Evolutionary conservation across 2,329 filamentous ascomycete genomes (phyloP), one percentile per base, ranked within the genome.

Genomic region (Capronia americana): DNA sequence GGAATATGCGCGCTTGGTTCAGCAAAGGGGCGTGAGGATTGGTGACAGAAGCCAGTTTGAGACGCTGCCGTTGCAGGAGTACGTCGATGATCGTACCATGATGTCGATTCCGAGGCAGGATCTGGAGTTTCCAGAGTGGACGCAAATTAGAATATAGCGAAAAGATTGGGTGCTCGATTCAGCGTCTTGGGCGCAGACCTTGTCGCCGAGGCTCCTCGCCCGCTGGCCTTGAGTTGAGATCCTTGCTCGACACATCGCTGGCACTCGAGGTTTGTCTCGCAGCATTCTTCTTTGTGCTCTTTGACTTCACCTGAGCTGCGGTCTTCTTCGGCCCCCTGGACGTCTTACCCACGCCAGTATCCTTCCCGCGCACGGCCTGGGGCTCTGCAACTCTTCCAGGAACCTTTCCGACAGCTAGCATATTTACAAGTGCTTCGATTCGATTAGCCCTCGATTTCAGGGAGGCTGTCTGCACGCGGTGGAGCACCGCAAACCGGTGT

Each of bases 401-500:
- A 11, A 57, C 53, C 50, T 55, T 56, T 2, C 63, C 73, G 61
- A 74, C 72, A 0, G 76, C 77, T 2, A 85, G 74, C 44, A 80
- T 70, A 8, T 73, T 70, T 1, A 85, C 78, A 71, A 81, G 78
- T 55, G 81, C 75, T 28, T 73, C 75, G 26, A 86, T 82, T 63
- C 78, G 79, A 80, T 44, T 75, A 23, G 55, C 68, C 48, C 77
- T 69, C 38, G 68, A 69, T 55, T 71, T 64, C 1, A 74, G 74
- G 30, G 76, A 74, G 3, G 79, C 77, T 6, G 79, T 84, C 68
- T 81, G 75, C 14, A 86, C 70, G 17, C 82, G 76, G 71, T 77
- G 78, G 3, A 86, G 69, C 14, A 85, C 80, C 0, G 78, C 55
- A 72, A 83, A 87, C 4, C 81, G 75, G 63, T 83, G 79, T 4